A percentile compares a stretch with the other conserved stretches of the same genome.
These are phyloP conservation scores for Eustoma russellianum DNA, from an alignment of 257 asterid species.

Conservation along the genomic window DNA sequence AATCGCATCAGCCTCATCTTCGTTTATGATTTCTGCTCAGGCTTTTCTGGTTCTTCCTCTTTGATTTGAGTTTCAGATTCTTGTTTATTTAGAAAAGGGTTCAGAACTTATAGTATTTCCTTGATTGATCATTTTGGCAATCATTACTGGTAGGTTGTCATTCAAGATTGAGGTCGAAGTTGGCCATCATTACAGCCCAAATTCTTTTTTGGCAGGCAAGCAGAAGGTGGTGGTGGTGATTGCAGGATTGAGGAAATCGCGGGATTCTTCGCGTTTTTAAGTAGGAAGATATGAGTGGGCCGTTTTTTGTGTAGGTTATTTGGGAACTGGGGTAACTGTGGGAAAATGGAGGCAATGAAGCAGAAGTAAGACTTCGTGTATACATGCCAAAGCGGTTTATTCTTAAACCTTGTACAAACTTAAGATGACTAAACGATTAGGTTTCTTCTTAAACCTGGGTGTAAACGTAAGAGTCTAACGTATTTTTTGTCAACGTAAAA, in stretches of 20 bases:
- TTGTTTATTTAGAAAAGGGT: not conserved
- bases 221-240: slow-evolving; percentile 14
- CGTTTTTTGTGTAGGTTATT: slow-evolving; percentile 9
- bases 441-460: no score
- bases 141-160: slow-evolving; percentile 1
- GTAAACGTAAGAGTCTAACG: no score
- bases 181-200: no score
- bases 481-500: no score
- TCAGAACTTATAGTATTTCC: not conserved
- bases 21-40: slow-evolving; percentile 3
- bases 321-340: slow-evolving; percentile 22
- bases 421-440: no score
- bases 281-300: slow-evolving; percentile 46
- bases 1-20: slow-evolving; percentile 54
- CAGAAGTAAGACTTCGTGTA: no score
- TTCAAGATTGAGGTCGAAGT: slow-evolving; percentile 36
- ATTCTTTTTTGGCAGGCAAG: slow-evolving; percentile 75
- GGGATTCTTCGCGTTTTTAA: slow-evolving; percentile 51
- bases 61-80: not conserved
- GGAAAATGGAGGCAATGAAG: not conserved
- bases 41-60: not conserved
- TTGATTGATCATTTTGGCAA: slow-evolving; percentile 1
- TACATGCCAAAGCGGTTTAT: no score
- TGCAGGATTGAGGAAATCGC: slow-evolving; percentile 18
- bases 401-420: no score